phyloP scores from a whole-genome alignment of 108 stramenopile species.

The Pseudonitzschia multistriata region DNA sequence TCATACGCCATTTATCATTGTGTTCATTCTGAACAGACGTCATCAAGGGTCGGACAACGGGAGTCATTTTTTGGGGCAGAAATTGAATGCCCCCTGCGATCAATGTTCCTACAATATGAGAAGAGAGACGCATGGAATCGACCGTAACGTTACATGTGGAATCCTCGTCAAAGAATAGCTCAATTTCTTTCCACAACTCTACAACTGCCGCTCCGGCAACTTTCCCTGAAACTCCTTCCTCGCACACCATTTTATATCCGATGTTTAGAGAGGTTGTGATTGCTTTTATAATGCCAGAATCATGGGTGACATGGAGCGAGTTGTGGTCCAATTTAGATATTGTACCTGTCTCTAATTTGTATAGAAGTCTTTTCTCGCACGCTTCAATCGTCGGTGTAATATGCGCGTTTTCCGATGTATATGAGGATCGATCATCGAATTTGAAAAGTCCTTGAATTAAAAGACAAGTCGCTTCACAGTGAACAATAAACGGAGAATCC shows the following conservation, averaged over 20 bases:
- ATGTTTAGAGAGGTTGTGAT: not conserved
- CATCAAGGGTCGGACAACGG: conserved; percentile 65
- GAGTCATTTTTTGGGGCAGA: conserved; percentile 63
- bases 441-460: conserved; percentile 13
- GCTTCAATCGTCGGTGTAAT: not conserved
- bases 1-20: conserved; percentile 16
- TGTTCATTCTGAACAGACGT: conserved; percentile 71
- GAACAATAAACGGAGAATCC: conserved; percentile 27
- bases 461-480: conserved; percentile 34
- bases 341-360: not conserved
- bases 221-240: not conserved
- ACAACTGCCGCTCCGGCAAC: conserved; percentile 2
- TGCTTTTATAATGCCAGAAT: not conserved
- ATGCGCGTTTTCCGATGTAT: not conserved
- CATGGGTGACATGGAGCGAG: not conserved
- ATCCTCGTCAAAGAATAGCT: not conserved
- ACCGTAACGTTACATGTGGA: conserved; percentile 1
- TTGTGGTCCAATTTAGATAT: not conserved
- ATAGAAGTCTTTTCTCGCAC: not conserved
- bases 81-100: conserved; percentile 35
- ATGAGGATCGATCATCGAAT: not conserved
- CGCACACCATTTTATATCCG: conserved; percentile 9
- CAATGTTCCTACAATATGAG: conserved; percentile 40
- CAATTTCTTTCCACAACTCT: conserved; percentile 3
- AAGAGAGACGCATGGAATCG: conserved; percentile 26